These are phyloP conservation scores for Saccharomycopsis olivae DNA, from an alignment of 805 yeast species.

Conservation along the genomic window DNA sequence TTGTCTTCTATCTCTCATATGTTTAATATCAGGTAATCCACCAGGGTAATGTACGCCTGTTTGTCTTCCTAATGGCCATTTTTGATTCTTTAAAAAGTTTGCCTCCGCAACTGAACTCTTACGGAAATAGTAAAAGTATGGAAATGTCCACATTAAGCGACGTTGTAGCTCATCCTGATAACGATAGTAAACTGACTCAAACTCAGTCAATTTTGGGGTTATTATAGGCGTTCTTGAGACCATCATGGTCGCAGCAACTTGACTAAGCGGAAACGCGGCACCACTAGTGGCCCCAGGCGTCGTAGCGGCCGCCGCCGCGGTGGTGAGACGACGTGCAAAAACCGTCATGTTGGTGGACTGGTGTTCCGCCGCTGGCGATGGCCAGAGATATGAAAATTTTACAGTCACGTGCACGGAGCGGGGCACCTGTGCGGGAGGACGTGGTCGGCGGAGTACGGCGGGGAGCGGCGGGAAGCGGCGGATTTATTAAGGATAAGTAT, in stretches of 20 bases:
- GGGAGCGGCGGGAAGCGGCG: too few species aligned
- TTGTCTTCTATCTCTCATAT: conserved; percentile 77
- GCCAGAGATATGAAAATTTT: too few species aligned
- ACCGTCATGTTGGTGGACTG: too few species aligned
- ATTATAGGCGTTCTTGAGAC: conserved; percentile 71
- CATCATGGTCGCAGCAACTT: conserved; percentile 4
- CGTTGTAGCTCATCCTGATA: conserved; percentile 83
- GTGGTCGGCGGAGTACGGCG: too few species aligned
- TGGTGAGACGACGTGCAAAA: too few species aligned
- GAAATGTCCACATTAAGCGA: conserved; percentile 96
- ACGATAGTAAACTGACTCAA: conserved; percentile 65
- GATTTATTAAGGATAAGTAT: too few species aligned
- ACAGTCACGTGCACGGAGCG: too few species aligned
- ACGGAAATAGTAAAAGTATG: conserved; percentile 83
- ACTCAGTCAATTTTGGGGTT: conserved; percentile 61
- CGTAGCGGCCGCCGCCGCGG: too few species aligned
- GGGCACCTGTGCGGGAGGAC: too few species aligned
- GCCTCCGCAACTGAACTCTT: conserved; percentile 85
- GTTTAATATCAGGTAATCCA: conserved; percentile 80
- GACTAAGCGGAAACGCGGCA: too few species aligned
- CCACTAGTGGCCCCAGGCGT: too few species aligned
- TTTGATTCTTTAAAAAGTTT: conserved; percentile 63
- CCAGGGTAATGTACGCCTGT: conserved; percentile 71
- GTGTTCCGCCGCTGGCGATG: too few species aligned
- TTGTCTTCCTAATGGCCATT: conserved; percentile 60